phyloP scores from a whole-genome alignment of 228 moss, liverwort and hornwort species.

The Sphagnum fallax region DNA sequence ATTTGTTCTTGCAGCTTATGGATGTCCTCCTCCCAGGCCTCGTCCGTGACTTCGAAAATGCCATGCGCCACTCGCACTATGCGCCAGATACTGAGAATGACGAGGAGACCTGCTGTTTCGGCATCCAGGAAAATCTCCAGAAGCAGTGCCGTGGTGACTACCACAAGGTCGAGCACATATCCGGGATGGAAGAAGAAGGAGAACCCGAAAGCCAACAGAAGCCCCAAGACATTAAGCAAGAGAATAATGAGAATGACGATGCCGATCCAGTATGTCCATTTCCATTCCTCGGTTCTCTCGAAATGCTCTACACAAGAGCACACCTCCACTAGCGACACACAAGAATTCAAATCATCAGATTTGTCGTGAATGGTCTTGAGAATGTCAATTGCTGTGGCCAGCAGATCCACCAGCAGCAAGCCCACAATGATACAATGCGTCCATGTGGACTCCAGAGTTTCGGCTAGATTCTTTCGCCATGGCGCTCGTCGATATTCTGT shows the following conservation, averaged over 20 bases:
- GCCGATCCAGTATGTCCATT: conserved; percentile 71
- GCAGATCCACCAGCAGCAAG: conserved; percentile 62
- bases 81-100: conserved; percentile 78
- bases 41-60: conserved; percentile 92
- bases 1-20: conserved; percentile 46
- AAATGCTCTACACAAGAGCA: conserved; percentile 56
- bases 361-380: conserved; percentile 82
- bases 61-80: conserved; percentile 88
- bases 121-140: conserved; percentile 71
- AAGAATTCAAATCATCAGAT: conserved; percentile 58
- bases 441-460: conserved; percentile 58
- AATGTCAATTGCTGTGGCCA: conserved; percentile 76
- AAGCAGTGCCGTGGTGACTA: conserved; percentile 54
- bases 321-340: conserved; percentile 39
- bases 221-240: conserved; percentile 40
- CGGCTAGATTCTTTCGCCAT: conserved; percentile 62
- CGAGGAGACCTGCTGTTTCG: conserved; percentile 81
- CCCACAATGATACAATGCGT: conserved; percentile 60
- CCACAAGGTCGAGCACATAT: conserved; percentile 66
- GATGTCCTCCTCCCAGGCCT: conserved; percentile 88
- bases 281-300: conserved; percentile 51
- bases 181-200: conserved; percentile 54
- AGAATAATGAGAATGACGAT: conserved; percentile 60
- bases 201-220: conserved; percentile 58
- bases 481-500: conserved; percentile 23